Evolutionary conservation across 2,329 filamentous ascomycete genomes (phyloP), one percentile per base, ranked within the genome.

Genomic region (Corinectria fuckeliana): DNA sequence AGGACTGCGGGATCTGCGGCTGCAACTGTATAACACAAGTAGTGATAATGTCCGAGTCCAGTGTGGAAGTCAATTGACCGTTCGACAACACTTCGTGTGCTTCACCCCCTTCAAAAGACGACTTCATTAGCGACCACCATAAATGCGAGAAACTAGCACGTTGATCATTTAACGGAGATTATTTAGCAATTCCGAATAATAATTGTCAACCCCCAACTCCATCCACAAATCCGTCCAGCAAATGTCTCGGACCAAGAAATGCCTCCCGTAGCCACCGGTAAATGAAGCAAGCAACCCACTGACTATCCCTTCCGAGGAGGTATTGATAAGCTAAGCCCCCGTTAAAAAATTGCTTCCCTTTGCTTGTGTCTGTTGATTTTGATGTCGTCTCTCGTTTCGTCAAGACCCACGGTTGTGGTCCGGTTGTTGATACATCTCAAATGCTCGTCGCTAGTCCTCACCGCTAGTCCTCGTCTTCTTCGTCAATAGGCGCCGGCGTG

Each of bases 401-500:
- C 16, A 41, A 54, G 44, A 36, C 50, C 36, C 21, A 14, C 53
- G 49, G 32, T 23, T 51, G 38, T 20, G 25, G 42, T 52, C 44
- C 23, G 50, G n/a, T 26, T n/a, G n/a, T n/a, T n/a, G n/a, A 18
- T 10, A 49, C 6, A 4, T 18, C 26, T 23, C 36, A 38, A 54
- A 23, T n/a, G n/a, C n/a, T n/a, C n/a, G n/a, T n/a, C n/a, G 5
- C 9, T 25, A 7, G 20, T 21, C 9, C 25, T 54, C 23, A 49
- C 32, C 48, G 50, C 63, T 62, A 71, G 63, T 93, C 94, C 32
- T 92, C 80, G 0, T 82, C 80, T 66, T 94, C 91, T 72, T 92
- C 89, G 69, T 90, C 87, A 55, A 92, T 90, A 5, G 87, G 85
- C 13, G 89, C 90, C 1, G 90, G 90, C 18, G 89, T 92, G 59